Evolutionary conservation across 176 grass and related monocot genomes (phyloP).

Genomic region (Saccharum spontaneum): DNA sequence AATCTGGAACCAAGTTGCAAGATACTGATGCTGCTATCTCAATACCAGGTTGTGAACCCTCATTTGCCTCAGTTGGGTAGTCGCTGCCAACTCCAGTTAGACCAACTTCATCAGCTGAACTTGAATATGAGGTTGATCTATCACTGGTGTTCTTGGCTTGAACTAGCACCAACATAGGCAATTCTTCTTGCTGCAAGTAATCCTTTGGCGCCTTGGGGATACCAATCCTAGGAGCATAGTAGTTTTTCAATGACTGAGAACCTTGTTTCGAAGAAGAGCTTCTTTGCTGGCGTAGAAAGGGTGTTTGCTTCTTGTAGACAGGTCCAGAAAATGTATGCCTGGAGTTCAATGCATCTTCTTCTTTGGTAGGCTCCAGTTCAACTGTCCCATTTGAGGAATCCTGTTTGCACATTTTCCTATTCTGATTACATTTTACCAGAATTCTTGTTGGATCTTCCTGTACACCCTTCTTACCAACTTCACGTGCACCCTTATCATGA

Average conservation of each 20-base stretch:
- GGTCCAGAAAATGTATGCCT: slow-evolving; percentile 8
- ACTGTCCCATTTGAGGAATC: not conserved
- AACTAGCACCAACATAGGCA: slow-evolving; percentile 22
- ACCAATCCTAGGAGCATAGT: slow-evolving; percentile 33
- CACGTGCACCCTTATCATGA: slow-evolving; percentile 28
- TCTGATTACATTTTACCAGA: slow-evolving; percentile 27
- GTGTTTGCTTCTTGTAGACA: slow-evolving; percentile 31
- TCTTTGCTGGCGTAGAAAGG: slow-evolving; percentile 19
- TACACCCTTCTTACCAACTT: slow-evolving; percentile 24
- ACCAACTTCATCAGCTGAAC: slow-evolving; percentile 13
- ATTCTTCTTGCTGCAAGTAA: slow-evolving; percentile 17
- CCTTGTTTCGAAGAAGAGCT: slow-evolving; percentile 32
- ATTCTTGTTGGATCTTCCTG: slow-evolving; percentile 21
- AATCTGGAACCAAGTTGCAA: slow-evolving; percentile 30
- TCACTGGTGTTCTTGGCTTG: slow-evolving; percentile 13
- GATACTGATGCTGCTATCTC: slow-evolving; percentile 9
- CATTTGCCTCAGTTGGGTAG: slow-evolving; percentile 6
- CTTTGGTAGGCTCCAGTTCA: slow-evolving; percentile 36
- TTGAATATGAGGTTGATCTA: slow-evolving; percentile 5
- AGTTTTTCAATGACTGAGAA: slow-evolving; percentile 29
- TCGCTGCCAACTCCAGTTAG: slow-evolving; percentile 5
- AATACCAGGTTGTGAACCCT: slow-evolving; percentile 15
- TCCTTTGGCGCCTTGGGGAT: slow-evolving; percentile 33
- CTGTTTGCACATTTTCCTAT: slow-evolving; percentile 35
- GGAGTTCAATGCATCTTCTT: slow-evolving; percentile 20